A percentile compares a stretch with the other conserved stretches of the same genome.
Evolutionary conservation across 2,329 filamentous ascomycete species (phyloP).

Genomic region (Exophiala oligosperma): DNA sequence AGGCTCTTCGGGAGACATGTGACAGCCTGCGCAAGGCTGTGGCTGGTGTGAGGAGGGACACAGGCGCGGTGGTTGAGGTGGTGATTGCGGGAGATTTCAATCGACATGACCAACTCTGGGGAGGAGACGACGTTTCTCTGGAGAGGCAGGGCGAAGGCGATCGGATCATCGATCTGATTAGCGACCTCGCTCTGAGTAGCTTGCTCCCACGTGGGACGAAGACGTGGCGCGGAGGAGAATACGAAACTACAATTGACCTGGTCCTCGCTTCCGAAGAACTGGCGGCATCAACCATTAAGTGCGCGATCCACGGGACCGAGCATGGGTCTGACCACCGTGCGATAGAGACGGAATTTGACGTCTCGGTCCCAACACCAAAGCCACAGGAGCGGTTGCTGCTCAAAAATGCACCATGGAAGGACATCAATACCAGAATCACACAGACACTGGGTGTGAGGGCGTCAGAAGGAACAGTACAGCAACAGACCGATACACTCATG

Average conservation of each 20-base stretch:
- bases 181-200: conserved; percentile 34
- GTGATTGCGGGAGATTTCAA: conserved; percentile 32
- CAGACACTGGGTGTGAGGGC: no score
- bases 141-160: conserved; percentile 39
- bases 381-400: no score
- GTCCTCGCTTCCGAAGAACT: no score
- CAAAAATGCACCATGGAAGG: no score
- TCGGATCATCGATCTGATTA: background rate
- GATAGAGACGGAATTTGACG: no score
- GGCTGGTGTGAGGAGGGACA: conserved; percentile 19
- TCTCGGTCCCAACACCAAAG: no score
- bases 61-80: conserved; percentile 26
- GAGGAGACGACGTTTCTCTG: conserved; percentile 34
- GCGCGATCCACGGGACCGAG: no score
- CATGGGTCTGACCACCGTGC: no score
- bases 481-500: no score
- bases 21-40: conserved; percentile 28
- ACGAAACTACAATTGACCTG: background rate
- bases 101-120: conserved; percentile 33
- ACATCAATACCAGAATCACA: no score
- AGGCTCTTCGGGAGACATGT: conserved; percentile 21
- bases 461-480: no score
- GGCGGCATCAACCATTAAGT: no score
- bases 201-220: conserved; percentile 39
- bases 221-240: conserved; percentile 19